A percentile compares a stretch with the other conserved stretches of the same genome.
Conservation (phyloP, 306 rosid species). For the Trichosanthes truncata region DNA sequence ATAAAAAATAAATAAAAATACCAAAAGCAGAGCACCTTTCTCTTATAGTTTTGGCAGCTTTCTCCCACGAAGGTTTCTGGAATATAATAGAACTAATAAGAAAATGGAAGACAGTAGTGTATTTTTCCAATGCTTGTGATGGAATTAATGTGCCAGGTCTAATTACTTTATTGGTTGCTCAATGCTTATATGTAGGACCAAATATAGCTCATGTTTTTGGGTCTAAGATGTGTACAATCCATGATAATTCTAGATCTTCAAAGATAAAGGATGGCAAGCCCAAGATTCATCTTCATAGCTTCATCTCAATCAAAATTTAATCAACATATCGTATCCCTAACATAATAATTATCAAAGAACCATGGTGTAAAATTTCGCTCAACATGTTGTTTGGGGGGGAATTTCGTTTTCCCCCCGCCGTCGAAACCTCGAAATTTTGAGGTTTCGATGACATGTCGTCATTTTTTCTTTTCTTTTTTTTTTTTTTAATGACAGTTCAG, state of each 20-base stretch:
- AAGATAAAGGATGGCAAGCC: background rate
- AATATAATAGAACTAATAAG: conserved; percentile 15
- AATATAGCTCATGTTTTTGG: background rate
- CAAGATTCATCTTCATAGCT: background rate
- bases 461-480: no score
- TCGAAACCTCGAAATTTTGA: no score
- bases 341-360: background rate
- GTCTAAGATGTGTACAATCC: background rate
- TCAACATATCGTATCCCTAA: background rate
- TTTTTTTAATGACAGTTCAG: no score
- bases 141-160: background rate
- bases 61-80: conserved; percentile 99
- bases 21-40: conserved; percentile 53
- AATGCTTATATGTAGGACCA: background rate
- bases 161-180: background rate
- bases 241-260: background rate
- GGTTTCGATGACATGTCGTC: no score
- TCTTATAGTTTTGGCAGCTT: conserved; percentile 60
- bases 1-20: conserved; percentile 13
- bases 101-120: background rate
- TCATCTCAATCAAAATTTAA: background rate
- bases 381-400: no score
- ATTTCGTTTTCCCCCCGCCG: no score
- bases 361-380: no score
- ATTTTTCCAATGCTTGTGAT: conserved; percentile 1